A percentile compares a stretch with the other conserved stretches of the same genome.
Evolutionary conservation across 371 early-diverging fungal genomes (phyloP).

Genomic region (Rhizopus sp.): DNA sequence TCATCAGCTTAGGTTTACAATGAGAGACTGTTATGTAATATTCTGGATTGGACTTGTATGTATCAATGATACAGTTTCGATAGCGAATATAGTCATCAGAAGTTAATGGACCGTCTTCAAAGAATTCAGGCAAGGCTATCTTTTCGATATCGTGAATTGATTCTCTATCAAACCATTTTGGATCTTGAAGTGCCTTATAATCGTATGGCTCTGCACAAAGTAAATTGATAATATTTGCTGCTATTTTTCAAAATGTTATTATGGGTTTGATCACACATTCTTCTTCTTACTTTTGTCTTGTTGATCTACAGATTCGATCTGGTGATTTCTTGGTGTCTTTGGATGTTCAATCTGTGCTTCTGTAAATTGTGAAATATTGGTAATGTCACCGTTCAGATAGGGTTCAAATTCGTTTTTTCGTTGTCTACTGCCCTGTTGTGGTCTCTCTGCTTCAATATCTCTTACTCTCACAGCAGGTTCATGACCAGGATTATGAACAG

Average conservation of each 20-base stretch:
- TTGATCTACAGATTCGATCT: neutral
- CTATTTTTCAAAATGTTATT: slow-evolving; percentile 6
- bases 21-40: slow-evolving; percentile 95
- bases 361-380: slow-evolving; percentile 61
- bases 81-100: slow-evolving; percentile 87
- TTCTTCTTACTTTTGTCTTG: slow-evolving; percentile 15
- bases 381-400: slow-evolving; percentile 62
- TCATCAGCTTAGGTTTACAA: slow-evolving; percentile 81
- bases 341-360: slow-evolving; percentile 37
- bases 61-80: slow-evolving; percentile 93
- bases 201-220: slow-evolving; percentile 22
- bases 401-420: slow-evolving; percentile 72
- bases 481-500: slow-evolving; percentile 22
- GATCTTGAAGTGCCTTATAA: slow-evolving; percentile 17
- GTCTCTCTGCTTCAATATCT: slow-evolving; percentile 47
- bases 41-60: slow-evolving; percentile 86
- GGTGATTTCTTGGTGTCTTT: slow-evolving; percentile 4
- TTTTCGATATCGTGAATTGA: slow-evolving; percentile 86
- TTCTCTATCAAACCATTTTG: slow-evolving; percentile 80
- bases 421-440: slow-evolving; percentile 49
- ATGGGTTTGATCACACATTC: slow-evolving; percentile 14
- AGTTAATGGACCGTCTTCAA: slow-evolving; percentile 73
- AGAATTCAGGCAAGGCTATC: slow-evolving; percentile 91
- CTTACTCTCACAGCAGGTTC: slow-evolving; percentile 40
- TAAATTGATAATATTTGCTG: too few species aligned